Conservation (phyloP, 768 basidiomycete species). For the Gloeophyllum trabeum region DNA sequence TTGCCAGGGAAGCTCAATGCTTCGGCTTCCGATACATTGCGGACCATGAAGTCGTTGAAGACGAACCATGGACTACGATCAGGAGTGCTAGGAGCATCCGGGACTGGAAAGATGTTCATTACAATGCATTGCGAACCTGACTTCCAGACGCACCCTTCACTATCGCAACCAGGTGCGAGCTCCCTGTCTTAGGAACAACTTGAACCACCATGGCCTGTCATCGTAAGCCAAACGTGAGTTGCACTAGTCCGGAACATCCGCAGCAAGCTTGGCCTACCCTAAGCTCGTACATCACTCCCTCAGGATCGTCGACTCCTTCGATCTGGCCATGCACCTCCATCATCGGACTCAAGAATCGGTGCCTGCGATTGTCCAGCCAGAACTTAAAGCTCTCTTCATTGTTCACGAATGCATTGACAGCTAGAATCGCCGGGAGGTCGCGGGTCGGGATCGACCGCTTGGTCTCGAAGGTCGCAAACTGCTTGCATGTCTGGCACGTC, state of each 20-base stretch:
- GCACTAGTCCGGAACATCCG: background rate
- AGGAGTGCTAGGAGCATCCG: constrained; percentile 41
- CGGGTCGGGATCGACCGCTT: constrained; percentile 50
- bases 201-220: constrained; percentile 72
- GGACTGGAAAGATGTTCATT: constrained; percentile 35
- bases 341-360: constrained; percentile 48
- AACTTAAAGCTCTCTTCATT: constrained; percentile 60
- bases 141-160: constrained; percentile 75
- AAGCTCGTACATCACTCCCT: constrained; percentile 54
- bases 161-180: constrained; percentile 81
- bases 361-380: constrained; percentile 61
- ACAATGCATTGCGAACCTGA: background rate
- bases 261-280: constrained; percentile 40
- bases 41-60: constrained; percentile 95
- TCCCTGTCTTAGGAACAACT: constrained; percentile 56
- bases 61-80: constrained; percentile 69
- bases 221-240: background rate
- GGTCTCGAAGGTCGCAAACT: constrained; percentile 61
- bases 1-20: constrained; percentile 77
- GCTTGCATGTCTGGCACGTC: constrained; percentile 75
- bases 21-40: constrained; percentile 75
- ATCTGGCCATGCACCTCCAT: constrained; percentile 50
- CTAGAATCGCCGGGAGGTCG: constrained; percentile 74
- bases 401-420: constrained; percentile 76
- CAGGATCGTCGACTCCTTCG: constrained; percentile 43